These are phyloP conservation scores for Phyllostachys edulis DNA, from an alignment of 176 grass and related monocot genomes.

Conservation along the genomic window DNA sequence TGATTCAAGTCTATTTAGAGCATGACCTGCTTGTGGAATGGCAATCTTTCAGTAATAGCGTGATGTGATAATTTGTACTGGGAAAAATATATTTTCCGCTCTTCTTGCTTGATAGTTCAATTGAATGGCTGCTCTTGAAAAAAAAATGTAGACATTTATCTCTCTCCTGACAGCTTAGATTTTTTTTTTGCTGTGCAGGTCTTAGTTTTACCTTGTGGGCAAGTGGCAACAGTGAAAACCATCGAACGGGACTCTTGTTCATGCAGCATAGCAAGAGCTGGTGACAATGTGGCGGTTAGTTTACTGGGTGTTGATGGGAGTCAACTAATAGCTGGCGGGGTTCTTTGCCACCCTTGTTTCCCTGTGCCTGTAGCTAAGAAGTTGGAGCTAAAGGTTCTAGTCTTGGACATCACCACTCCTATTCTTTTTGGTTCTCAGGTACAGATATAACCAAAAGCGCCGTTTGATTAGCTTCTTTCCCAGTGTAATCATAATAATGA, in stretches of 20 bases:
- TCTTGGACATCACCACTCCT: conserved; percentile 68
- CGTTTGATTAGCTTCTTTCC: conserved; percentile 15
- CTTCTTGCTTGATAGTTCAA: conserved; percentile 16
- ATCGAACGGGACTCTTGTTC: conserved; percentile 72
- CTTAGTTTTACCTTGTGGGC: conserved; percentile 66
- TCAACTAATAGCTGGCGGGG: conserved; percentile 65
- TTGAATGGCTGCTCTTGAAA: neutral
- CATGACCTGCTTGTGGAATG: conserved; percentile 12
- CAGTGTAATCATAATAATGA: conserved; percentile 8
- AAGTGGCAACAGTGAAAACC: conserved; percentile 60
- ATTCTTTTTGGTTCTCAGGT: conserved; percentile 90
- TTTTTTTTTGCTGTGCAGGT: conserved; percentile 48
- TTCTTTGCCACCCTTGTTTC: conserved; percentile 86
- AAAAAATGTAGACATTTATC: neutral
- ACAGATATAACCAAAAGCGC: conserved; percentile 19
- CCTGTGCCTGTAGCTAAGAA: conserved; percentile 49
- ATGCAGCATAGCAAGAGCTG: conserved; percentile 76
- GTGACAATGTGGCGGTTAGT: conserved; percentile 73
- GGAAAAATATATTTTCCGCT: neutral
- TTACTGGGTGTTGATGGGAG: conserved; percentile 60
- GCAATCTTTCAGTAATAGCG: conserved; percentile 4
- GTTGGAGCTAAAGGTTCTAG: conserved; percentile 78
- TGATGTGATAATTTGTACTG: conserved; percentile 11
- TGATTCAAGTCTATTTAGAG: conserved; percentile 16
- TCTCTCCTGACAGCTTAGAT: conserved; percentile 10